phyloP scores from a whole-genome alignment of 345 rosid genomes.

The Boechera retrofracta region DNA sequence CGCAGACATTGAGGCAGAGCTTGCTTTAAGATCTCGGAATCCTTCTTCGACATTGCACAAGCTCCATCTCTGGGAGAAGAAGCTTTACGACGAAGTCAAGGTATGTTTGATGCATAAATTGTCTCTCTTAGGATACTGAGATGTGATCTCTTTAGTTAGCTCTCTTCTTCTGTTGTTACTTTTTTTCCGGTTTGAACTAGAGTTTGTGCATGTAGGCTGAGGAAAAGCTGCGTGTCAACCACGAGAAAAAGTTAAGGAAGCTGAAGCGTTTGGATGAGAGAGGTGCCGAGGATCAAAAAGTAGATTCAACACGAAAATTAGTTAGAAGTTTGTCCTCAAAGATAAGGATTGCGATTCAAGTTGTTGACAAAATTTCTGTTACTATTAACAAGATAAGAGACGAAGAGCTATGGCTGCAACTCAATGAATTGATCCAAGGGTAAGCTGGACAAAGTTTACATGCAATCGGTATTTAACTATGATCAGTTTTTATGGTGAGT shows the following conservation, averaged over 20 bases:
- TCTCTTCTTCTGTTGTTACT: slow-evolving; percentile 20
- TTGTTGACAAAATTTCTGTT: slow-evolving; percentile 76
- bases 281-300: slow-evolving; percentile 75
- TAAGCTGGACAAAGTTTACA: slow-evolving; percentile 38
- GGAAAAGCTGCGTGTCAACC: slow-evolving; percentile 78
- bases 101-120: slow-evolving; percentile 43
- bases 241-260: slow-evolving; percentile 68
- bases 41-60: slow-evolving; percentile 90
- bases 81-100: slow-evolving; percentile 87
- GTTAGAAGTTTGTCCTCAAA: slow-evolving; percentile 75
- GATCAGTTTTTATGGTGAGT: neutral
- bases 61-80: slow-evolving; percentile 93
- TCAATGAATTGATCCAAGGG: slow-evolving; percentile 81
- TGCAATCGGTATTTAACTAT: neutral
- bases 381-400: slow-evolving; percentile 85
- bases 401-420: slow-evolving; percentile 89
- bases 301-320: slow-evolving; percentile 55
- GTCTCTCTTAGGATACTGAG: neutral
- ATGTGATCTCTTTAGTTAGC: neutral
- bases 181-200: slow-evolving; percentile 4
- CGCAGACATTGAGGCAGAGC: slow-evolving; percentile 67
- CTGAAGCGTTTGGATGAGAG: slow-evolving; percentile 72
- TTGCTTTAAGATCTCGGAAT: slow-evolving; percentile 65
- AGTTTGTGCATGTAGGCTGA: slow-evolving; percentile 59
- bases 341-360: slow-evolving; percentile 79